Conservation (phyloP, 257 asterid genomes). For the Capsicum rhomboideum region DNA sequence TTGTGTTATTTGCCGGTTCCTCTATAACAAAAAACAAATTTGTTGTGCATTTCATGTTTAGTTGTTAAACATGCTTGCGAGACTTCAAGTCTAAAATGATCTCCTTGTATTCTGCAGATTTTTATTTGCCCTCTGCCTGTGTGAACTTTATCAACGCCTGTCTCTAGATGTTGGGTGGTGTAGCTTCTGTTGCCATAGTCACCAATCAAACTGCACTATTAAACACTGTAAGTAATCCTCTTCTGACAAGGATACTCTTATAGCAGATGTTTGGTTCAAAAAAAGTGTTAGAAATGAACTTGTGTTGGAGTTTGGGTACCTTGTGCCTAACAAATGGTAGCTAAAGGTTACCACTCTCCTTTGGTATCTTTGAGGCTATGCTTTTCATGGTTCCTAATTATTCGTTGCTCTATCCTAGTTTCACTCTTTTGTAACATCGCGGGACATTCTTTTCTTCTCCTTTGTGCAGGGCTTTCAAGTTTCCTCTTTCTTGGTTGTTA, state of each 20-base stretch:
- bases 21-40: not conserved
- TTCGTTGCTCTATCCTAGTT: not conserved
- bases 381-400: not conserved
- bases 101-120: not conserved
- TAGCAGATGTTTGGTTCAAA: not conserved
- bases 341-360: not conserved
- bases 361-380: not conserved
- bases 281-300: not conserved
- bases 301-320: not conserved
- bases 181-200: not conserved
- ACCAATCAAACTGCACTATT: conserved; percentile 1
- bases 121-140: not conserved
- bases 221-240: not conserved
- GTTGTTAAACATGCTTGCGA: not conserved
- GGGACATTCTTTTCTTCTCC: conserved; percentile 8
- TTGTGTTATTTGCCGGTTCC: not conserved
- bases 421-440: not conserved
- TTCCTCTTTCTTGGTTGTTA: conserved; percentile 20
- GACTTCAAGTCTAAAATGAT: not conserved
- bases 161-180: conserved; percentile 2
- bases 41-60: not conserved
- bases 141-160: not conserved
- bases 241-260: not conserved
- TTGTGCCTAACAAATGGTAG: not conserved
- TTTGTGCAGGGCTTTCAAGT: conserved; percentile 30